A percentile compares a stretch with the other conserved stretches of the same genome.
Evolutionary conservation across 345 rosid species (phyloP).

Genomic region (Lepidium didymum): DNA sequence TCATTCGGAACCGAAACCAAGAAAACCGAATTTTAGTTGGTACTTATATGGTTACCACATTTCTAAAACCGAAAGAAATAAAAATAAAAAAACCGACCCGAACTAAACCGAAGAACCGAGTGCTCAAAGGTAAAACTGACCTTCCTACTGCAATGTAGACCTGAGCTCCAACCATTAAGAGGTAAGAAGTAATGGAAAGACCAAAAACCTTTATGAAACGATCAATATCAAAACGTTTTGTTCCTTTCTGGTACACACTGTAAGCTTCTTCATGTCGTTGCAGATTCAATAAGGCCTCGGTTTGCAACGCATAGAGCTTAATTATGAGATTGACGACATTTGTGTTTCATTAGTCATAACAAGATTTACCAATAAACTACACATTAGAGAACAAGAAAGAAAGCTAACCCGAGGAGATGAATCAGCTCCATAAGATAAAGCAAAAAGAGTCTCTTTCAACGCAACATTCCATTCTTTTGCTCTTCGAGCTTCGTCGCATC

Average conservation of each 20-base stretch:
- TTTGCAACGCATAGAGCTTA: constrained; percentile 54
- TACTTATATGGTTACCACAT: too few relatives aligned
- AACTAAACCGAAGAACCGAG: too few relatives aligned
- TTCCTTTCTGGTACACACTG: constrained; percentile 36
- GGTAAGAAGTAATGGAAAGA: constrained; percentile 30
- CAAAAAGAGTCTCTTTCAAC: constrained; percentile 38
- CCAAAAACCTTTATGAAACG: constrained; percentile 43
- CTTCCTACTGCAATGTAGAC: constrained; percentile 64
- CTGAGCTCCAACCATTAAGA: constrained; percentile 43
- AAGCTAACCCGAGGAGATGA: constrained; percentile 51
- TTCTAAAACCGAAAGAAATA: too few relatives aligned
- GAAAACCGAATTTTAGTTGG: too few relatives aligned
- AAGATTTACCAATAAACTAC: neutral
- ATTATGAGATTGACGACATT: neutral
- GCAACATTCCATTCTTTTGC: constrained; percentile 44
- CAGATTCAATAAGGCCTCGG: constrained; percentile 53
- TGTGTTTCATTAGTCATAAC: neutral
- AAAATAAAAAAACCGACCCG: too few relatives aligned
- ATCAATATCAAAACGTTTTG: constrained; percentile 34
- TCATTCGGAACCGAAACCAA: too few relatives aligned
- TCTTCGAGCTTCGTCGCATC: constrained; percentile 39
- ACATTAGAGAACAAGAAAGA: neutral
- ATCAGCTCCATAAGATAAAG: constrained; percentile 48
- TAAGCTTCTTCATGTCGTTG: constrained; percentile 56
- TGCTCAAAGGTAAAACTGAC: constrained; percentile 25